These are phyloP conservation scores for Neurospora sp. DNA, from an alignment of 495 filamentous ascomycete genomes.

Conservation along the genomic window DNA sequence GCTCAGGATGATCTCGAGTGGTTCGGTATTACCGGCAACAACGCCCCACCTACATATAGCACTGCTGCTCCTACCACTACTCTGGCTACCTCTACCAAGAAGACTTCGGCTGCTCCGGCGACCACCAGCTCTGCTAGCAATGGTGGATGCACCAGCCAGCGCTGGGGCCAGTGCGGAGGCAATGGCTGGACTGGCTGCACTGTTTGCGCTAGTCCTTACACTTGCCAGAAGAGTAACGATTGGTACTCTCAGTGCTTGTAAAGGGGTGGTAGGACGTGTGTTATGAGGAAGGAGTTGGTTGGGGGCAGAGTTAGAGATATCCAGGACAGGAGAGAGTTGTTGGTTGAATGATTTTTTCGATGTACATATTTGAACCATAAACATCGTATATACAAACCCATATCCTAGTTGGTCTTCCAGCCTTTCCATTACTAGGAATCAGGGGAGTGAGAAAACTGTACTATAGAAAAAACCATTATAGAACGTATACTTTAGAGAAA, in stretches of 20 bases:
- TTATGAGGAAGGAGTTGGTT: background rate
- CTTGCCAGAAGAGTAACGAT: conserved; percentile 20
- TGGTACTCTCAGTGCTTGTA: conserved; percentile 28
- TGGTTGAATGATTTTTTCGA: background rate
- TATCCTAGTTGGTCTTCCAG: background rate
- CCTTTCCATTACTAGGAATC: background rate
- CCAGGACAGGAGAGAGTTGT: background rate
- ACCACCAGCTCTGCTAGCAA: conserved; percentile 22
- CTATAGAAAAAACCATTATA: too few species aligned
- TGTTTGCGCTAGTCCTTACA: conserved; percentile 24
- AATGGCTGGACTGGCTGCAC: conserved; percentile 30
- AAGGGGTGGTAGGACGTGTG: background rate
- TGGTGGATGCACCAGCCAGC: conserved; percentile 13
- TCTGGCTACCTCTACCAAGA: background rate
- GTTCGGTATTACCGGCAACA: conserved; percentile 21
- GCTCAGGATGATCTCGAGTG: conserved; percentile 23
- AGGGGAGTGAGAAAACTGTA: too few species aligned
- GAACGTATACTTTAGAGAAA: too few species aligned
- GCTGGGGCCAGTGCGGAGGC: conserved; percentile 38
- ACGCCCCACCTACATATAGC: background rate
- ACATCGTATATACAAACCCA: background rate
- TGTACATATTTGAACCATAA: background rate
- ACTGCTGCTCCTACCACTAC: conserved; percentile 2
- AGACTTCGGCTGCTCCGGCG: conserved; percentile 10
- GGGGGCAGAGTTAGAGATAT: background rate